Conservation (phyloP, 306 rosid species). For the Trifolium repens region DNA sequence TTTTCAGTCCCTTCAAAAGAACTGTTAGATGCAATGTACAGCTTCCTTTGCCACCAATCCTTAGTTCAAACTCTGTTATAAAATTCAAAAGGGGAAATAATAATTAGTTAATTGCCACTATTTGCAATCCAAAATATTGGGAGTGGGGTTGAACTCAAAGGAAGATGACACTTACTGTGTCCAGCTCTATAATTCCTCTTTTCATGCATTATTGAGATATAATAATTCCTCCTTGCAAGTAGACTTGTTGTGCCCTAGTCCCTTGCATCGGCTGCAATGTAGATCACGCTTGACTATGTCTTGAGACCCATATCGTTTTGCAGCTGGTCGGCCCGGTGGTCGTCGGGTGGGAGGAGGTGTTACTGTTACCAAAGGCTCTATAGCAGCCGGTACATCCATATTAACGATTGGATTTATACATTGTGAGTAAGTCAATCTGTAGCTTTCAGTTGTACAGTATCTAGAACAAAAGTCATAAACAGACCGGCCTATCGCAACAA, state of each 20-base stretch:
- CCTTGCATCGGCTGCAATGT: constrained; percentile 95
- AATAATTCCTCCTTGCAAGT: constrained; percentile 76
- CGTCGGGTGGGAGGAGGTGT: constrained; percentile 96
- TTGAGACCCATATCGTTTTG: constrained; percentile 70
- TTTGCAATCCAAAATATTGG: background rate
- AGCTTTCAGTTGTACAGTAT: constrained; percentile 76
- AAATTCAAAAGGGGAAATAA: constrained; percentile 29
- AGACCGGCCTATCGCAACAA: constrained; percentile 62
- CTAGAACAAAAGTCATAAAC: constrained; percentile 87
- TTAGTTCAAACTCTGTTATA: constrained; percentile 48
- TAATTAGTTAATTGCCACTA: constrained; percentile 23
- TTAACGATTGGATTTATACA: constrained; percentile 61
- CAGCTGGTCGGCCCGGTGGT: constrained; percentile 90
- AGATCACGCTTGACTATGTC: constrained; percentile 81
- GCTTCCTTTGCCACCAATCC: constrained; percentile 42
- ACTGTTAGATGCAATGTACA: constrained; percentile 48
- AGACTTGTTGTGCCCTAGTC: constrained; percentile 95
- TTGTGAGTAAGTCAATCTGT: constrained; percentile 83
- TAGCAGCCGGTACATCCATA: constrained; percentile 51
- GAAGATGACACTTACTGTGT: constrained; percentile 48
- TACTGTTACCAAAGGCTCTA: constrained; percentile 63
- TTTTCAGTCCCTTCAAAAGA: constrained; percentile 39
- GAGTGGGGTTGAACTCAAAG: constrained; percentile 1
- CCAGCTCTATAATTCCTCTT: constrained; percentile 50
- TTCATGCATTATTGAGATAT: constrained; percentile 92